Percentiles rank a stretch among this genome's conserved stretches.
phyloP scores from a whole-genome alignment of 2,329 filamentous ascomycete species.

The Colletotrichum somersetense region DNA sequence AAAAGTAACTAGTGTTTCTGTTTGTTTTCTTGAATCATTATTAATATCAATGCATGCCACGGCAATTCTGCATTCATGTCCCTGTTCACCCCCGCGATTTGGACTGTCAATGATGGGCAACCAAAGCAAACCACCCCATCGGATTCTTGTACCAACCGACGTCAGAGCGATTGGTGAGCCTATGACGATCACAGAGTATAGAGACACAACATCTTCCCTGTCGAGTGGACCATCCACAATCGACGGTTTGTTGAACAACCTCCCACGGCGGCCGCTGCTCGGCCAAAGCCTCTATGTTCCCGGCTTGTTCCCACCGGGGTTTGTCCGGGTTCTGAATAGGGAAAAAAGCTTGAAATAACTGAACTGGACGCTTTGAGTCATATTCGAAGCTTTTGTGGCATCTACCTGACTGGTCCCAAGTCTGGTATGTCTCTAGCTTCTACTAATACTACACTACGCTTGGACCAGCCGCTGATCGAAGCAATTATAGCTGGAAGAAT shows the following conservation, averaged over 20 bases:
- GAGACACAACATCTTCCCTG: background rate
- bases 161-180: background rate
- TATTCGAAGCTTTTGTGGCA: slow-evolving; percentile 24
- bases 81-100: background rate
- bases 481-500: background rate
- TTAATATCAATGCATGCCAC: background rate
- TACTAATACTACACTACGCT: background rate
- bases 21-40: background rate
- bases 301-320: background rate
- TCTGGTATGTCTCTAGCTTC: background rate
- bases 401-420: slow-evolving; percentile 1
- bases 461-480: background rate
- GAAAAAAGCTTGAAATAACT: slow-evolving; percentile 2
- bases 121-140: background rate
- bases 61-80: background rate
- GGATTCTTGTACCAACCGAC: background rate
- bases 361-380: background rate
- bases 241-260: background rate
- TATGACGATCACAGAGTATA: background rate
- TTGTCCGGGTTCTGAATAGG: too few species aligned
- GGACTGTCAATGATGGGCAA: background rate
- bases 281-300: background rate
- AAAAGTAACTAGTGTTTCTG: background rate
- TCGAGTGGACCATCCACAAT: background rate
- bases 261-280: background rate